Evolutionary conservation across 306 rosid species (phyloP).

Genomic region (Vicia villosa): DNA sequence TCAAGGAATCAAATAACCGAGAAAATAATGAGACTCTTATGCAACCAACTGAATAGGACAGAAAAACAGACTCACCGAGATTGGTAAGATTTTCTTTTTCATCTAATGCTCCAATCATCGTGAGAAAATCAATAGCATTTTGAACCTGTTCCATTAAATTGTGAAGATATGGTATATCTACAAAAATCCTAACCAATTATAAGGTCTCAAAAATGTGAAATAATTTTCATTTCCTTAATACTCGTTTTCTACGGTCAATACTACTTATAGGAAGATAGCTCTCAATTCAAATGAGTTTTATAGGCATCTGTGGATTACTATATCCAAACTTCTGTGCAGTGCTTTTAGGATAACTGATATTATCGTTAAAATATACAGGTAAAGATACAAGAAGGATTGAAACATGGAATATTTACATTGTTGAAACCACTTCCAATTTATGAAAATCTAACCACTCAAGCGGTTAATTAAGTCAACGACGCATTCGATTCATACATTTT

Average conservation of each 20-base stretch:
- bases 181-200: constrained; percentile 12
- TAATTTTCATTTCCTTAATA: neutral
- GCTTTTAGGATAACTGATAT: neutral
- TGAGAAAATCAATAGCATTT: constrained; percentile 91
- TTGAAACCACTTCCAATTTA: constrained; percentile 14
- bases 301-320: neutral
- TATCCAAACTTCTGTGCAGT: constrained; percentile 10
- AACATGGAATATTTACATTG: neutral
- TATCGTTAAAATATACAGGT: constrained; percentile 5
- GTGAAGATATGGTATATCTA: constrained; percentile 26
- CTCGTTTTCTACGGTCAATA: neutral
- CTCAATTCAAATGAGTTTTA: constrained; percentile 2
- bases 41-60: constrained; percentile 9
- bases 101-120: constrained; percentile 91
- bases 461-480: constrained; percentile 8
- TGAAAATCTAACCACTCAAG: constrained; percentile 8
- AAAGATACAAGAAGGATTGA: neutral
- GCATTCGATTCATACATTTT: neutral
- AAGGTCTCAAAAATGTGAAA: constrained; percentile 6
- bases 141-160: constrained; percentile 66
- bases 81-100: constrained; percentile 80
- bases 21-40: constrained; percentile 5
- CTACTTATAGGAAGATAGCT: constrained; percentile 13
- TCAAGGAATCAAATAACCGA: constrained; percentile 26
- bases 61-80: constrained; percentile 69